phyloP scores from a whole-genome alignment of 495 filamentous ascomycete genomes.

The Gamarada debralockiae region DNA sequence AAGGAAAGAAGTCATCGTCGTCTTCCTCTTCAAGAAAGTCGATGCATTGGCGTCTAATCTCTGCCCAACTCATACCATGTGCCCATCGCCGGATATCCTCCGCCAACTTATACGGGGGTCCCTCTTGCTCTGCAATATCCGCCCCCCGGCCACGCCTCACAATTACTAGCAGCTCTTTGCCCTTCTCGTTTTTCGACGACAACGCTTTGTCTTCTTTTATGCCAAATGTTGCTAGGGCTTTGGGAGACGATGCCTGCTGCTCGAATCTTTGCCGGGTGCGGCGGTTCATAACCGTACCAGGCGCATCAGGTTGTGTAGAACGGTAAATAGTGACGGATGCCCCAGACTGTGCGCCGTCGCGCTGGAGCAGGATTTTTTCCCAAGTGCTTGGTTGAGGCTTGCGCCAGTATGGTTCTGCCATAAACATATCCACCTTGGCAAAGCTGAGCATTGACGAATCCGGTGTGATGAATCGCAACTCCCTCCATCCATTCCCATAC shows the following conservation, averaged over 20 bases:
- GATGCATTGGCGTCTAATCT: background rate
- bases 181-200: background rate
- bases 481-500: conserved; percentile 25
- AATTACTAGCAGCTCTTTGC: conserved; percentile 22
- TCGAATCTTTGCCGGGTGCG: background rate
- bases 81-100: conserved; percentile 21
- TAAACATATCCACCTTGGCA: conserved; percentile 11
- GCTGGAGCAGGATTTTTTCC: conserved; percentile 11
- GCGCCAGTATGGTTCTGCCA: conserved; percentile 7
- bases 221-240: background rate
- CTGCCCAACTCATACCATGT: background rate
- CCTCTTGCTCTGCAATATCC: conserved; percentile 13
- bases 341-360: conserved; percentile 14
- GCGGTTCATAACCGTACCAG: background rate
- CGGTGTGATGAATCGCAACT: conserved; percentile 21
- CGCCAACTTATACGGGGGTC: conserved; percentile 14
- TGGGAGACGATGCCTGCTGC: too few relatives aligned
- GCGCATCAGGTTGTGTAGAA: background rate
- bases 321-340: background rate
- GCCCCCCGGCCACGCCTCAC: conserved; percentile 21
- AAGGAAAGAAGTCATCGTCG: background rate
- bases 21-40: background rate
- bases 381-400: conserved; percentile 18
- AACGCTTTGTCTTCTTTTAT: conserved; percentile 1
- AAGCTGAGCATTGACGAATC: conserved; percentile 22